Evolutionary conservation across 305 asterid species (phyloP), one percentile per base, ranked within the genome.

Genomic region (Solanum hybrid): DNA sequence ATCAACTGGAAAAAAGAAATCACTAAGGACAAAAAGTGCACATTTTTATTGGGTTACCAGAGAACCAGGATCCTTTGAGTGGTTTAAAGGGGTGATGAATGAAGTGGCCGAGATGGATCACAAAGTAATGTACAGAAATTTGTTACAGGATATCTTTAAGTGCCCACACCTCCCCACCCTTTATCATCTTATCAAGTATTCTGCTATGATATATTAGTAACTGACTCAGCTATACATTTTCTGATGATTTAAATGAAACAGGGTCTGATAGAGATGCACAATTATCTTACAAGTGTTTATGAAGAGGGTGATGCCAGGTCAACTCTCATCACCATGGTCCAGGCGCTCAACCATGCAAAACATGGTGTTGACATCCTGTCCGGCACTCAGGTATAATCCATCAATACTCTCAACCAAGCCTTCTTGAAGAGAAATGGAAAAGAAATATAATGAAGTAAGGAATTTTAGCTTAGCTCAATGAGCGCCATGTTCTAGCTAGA

Each of bases 301-400:
- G 99, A 97, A 93, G 99, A 97, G 91, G 96, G 98, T 12, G 99
- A 97, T 92, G 99, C 98, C 88, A 93, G 99, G 90, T 96, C 99
- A 39, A 96, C 99, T 78, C 98, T 97, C 8, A 95, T 97, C 93
- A 96, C 98, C 87, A 97, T 95, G 99, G 98, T 97, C 91, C 99
- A 97, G 90, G 99, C 99, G 72, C 96, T 97, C 85, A 97, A 93
- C 93, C 99, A 97, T 91, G 98, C 99, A 87, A 97, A 97, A 91
- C 96, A 97, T 89, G 99, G 99, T 85, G 97, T 97, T 65, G 99
- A 97, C 92, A 95, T 97, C 94, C 96, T 96, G 65, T 97, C 99
- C 20, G 99, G 98, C 91, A 97, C 99, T 87, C 92, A 94, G 93
- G 99, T 97, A 96, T 73, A 93, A 82, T 86, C 84, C 84, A 79